phyloP scores from a whole-genome alignment of 352 stramenopile genomes.

The Plasmopara muralis region DNA sequence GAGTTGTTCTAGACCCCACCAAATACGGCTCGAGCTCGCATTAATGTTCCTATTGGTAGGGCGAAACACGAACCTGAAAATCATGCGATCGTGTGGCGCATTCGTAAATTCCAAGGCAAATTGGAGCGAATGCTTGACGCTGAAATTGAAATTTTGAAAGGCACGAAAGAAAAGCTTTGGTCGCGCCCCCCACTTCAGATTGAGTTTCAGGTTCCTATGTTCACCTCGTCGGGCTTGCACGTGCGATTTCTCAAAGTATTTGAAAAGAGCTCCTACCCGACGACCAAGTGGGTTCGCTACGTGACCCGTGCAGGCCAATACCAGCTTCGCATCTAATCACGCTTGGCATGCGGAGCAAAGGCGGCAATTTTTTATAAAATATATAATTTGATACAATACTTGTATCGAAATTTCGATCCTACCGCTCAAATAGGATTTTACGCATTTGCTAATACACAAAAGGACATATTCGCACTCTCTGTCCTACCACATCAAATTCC shows the following conservation, averaged over 20 bases:
- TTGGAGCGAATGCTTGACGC: conserved; percentile 92
- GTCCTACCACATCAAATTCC: conserved; percentile 1
- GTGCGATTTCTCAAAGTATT: conserved; percentile 98
- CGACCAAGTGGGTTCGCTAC: conserved; percentile 98
- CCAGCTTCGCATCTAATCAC: conserved; percentile 92
- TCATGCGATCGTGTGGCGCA: conserved; percentile 97
- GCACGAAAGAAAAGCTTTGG: conserved; percentile 95
- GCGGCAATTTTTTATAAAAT: not conserved
- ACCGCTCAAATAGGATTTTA: no score
- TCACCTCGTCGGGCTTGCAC: conserved; percentile 95
- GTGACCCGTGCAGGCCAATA: conserved; percentile 97
- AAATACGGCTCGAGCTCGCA: conserved; percentile 94
- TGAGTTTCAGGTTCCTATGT: conserved; percentile 98
- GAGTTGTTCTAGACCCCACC: conserved; percentile 61
- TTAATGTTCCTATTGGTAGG: conserved; percentile 92
- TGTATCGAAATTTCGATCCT: no score
- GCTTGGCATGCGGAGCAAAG: not conserved
- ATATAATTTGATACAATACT: no score
- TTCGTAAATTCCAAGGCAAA: conserved; percentile 95
- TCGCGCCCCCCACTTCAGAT: conserved; percentile 94
- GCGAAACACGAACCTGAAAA: conserved; percentile 98
- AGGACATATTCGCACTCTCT: no score
- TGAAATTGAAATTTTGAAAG: conserved; percentile 96
- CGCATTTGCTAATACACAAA: no score
- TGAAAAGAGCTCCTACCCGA: conserved; percentile 97